Evolutionary conservation across 306 rosid genomes (phyloP).

Genomic region (Pterocarpus macrocarpus): DNA sequence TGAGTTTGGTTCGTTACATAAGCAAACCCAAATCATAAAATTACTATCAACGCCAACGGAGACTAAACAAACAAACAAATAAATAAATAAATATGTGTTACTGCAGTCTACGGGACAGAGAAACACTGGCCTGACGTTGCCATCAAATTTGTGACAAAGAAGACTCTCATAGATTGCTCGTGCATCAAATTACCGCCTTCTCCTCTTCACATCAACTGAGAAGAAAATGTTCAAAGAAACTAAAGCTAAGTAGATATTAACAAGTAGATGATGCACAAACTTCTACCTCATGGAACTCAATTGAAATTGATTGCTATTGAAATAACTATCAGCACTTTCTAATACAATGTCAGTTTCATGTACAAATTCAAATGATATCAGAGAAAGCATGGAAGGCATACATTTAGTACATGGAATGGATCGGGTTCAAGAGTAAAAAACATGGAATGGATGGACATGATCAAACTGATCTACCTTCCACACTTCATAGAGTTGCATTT

Average conservation of each 20-base stretch:
- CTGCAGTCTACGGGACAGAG: not conserved
- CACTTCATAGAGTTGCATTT: no score
- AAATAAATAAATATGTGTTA: not conserved
- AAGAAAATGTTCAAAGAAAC: conserved; percentile 37
- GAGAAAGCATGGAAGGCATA: not conserved
- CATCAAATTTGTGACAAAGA: not conserved
- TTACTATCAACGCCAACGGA: not conserved
- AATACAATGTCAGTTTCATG: not conserved
- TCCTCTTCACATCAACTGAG: conserved; percentile 21
- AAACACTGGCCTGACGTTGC: conserved; percentile 24
- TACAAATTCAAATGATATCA: not conserved
- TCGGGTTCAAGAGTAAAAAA: no score
- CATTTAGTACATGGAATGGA: no score
- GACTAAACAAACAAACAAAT: not conserved
- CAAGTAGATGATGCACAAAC: not conserved
- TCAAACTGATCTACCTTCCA: no score
- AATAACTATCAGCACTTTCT: no score
- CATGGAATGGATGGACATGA: no score
- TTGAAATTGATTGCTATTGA: not conserved
- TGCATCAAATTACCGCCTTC: conserved; percentile 29
- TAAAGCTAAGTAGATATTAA: conserved; percentile 7
- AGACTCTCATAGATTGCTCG: not conserved
- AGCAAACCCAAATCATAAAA: conserved; percentile 3
- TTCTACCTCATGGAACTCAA: not conserved
- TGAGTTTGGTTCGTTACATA: conserved; percentile 9